Base-by-base conservation (phyloP, 139 green algal species). In the Haematococcus lacustris region DNA sequence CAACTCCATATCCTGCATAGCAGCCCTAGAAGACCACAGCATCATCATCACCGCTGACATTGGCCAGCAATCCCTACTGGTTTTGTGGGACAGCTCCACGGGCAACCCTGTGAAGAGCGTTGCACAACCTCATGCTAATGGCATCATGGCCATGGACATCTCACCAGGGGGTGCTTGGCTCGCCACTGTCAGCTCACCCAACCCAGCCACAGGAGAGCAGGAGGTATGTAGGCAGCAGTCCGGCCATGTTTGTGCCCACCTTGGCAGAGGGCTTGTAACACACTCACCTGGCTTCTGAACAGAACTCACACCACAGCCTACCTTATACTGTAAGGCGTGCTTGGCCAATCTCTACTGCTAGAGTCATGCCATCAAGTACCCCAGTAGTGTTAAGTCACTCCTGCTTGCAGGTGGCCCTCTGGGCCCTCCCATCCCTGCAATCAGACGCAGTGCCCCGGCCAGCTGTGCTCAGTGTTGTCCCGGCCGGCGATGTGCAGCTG, bases 41-140 rank as follows among this genome's bases (percentile, higher is more conserved):
- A 64, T 84, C 34, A 68, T 94, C 35, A 80, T 87, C 33, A 87
- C 89, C n/a, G 86, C 83, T 4, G 89, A 94, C 76, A 51, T 65
- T 3, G 89, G 89, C 59, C 63, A 71, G 0, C 82, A 89, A 64
- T 84, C 81, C 1, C 68, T 94, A 47, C 65, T 94, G 37, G 82
- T 92, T 39, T 64, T 91, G 23, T 94, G 89, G 89, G 83, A 91
- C 76, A 75, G 78, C 17, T 30, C 65, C 34, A 88, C 69, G 21
- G 82, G 80, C 1, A 57, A 76, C 41, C 82, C 86, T 1, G 40
- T 85, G 6, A 67, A 66, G 43, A 90, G 76, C 25, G 37, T 91
- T 30, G 50, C 68, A 37, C 65, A 75, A 17, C 85, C 86, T 34
- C 84, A 90, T 73, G 61, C 66, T 26, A 41, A 74, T 62, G 89